Conservation (phyloP, 352 stramenopile genomes). For the Elongisporangium undulatum region DNA sequence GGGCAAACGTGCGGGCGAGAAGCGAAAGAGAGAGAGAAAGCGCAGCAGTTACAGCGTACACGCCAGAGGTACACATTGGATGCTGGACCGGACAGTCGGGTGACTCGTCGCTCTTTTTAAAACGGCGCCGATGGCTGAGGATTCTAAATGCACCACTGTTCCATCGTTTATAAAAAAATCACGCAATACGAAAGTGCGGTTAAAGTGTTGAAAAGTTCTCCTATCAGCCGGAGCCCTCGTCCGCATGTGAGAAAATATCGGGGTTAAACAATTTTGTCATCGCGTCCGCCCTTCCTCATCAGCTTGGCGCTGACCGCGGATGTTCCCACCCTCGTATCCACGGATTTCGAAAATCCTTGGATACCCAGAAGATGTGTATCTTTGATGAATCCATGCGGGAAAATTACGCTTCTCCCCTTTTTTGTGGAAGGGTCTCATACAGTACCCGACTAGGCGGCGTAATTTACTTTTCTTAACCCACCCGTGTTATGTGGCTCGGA, state of each 20-base stretch:
- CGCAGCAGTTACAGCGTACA: background rate
- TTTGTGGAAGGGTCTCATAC: background rate
- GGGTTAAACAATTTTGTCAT: background rate
- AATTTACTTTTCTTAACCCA: background rate
- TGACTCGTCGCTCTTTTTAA: background rate
- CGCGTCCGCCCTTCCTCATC: background rate
- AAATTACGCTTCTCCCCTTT: background rate
- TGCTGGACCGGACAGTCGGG: background rate
- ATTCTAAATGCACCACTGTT: background rate
- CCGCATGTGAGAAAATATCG: background rate
- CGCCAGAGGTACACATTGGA: background rate
- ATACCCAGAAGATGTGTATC: background rate
- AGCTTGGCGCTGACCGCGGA: background rate
- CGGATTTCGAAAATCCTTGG: background rate
- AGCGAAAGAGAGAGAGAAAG: background rate
- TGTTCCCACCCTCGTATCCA: background rate
- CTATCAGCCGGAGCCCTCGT: background rate
- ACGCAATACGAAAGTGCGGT: background rate
- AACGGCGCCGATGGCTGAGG: background rate
- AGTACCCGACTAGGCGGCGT: background rate
- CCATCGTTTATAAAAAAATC: background rate
- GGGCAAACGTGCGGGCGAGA: background rate
- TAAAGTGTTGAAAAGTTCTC: background rate
- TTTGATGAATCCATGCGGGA: background rate
- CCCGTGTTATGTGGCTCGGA: background rate